Conservation (phyloP, 2,329 filamentous ascomycete genomes). For the Sclerotinia trifoliorum region DNA sequence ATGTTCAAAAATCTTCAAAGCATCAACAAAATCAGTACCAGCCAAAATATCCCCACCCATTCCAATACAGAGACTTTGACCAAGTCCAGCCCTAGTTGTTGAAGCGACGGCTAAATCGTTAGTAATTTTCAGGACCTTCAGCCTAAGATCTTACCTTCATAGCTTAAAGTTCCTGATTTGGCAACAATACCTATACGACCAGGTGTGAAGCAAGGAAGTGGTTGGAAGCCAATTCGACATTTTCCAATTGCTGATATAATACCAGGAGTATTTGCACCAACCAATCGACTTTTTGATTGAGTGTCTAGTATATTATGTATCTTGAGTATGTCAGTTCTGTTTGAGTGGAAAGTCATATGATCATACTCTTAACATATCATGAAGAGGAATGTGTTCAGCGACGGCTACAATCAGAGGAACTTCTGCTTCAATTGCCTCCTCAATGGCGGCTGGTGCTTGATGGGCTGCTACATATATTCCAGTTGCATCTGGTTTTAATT, state of each 20-base stretch:
- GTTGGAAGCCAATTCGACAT: slow-evolving; percentile 74
- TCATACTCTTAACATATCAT: slow-evolving; percentile 66
- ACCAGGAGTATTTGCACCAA: slow-evolving; percentile 71
- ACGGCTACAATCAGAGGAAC: slow-evolving; percentile 74
- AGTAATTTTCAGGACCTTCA: slow-evolving; percentile 1
- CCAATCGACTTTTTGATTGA: slow-evolving; percentile 66
- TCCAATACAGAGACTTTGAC: slow-evolving; percentile 70
- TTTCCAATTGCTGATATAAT: slow-evolving; percentile 70
- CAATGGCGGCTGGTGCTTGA: slow-evolving; percentile 69
- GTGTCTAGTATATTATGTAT: slow-evolving; percentile 67
- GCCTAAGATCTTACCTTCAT: slow-evolving; percentile 50
- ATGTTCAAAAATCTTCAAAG: slow-evolving; percentile 61
- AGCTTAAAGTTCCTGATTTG: slow-evolving; percentile 72
- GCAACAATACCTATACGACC: slow-evolving; percentile 69
- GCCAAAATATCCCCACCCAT: slow-evolving; percentile 72
- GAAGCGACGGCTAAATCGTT: slow-evolving; percentile 58
- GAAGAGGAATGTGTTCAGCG: slow-evolving; percentile 72
- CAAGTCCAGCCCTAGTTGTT: slow-evolving; percentile 65
- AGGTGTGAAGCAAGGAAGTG: slow-evolving; percentile 67
- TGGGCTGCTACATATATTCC: slow-evolving; percentile 79
- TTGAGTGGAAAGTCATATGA: not conserved
- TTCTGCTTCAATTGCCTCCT: slow-evolving; percentile 75
- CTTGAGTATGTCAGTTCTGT: slow-evolving; percentile 41
- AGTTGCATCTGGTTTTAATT: slow-evolving; percentile 72
- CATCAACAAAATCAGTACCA: slow-evolving; percentile 73